Conservation (phyloP, 768 basidiomycete genomes). For the Rhodotorula kratochvilovae region DNA sequence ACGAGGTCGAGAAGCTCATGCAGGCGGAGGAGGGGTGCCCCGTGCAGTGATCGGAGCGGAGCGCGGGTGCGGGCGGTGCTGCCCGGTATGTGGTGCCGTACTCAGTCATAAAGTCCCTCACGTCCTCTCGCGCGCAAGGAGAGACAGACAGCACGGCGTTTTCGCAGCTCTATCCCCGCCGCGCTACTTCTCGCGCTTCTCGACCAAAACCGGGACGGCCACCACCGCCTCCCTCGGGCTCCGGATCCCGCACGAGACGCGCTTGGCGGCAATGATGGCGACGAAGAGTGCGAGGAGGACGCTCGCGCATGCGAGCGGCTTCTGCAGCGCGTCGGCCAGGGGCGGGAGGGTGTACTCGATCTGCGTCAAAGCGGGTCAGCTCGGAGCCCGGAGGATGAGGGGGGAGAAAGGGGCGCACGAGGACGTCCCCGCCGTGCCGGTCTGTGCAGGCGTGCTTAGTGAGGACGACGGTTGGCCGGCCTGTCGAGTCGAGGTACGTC, state of each 20-base stretch:
- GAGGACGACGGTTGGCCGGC: conserved; percentile 73
- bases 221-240: not conserved
- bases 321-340: conserved; percentile 62
- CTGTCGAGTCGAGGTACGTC: conserved; percentile 86
- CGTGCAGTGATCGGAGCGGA: not conserved
- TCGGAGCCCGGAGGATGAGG: too few species aligned
- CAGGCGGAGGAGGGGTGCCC: not conserved
- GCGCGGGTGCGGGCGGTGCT: too few species aligned
- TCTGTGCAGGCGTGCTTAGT: conserved; percentile 70
- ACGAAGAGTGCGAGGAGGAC: conserved; percentile 67
- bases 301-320: conserved; percentile 70
- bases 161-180: too few species aligned
- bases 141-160: too few species aligned
- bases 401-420: conserved; percentile 57
- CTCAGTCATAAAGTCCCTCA: too few species aligned
- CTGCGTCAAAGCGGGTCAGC: too few species aligned
- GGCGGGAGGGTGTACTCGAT: conserved; percentile 80
- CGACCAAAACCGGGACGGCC: too few species aligned
- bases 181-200: too few species aligned
- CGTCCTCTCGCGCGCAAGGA: too few species aligned
- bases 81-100: too few species aligned
- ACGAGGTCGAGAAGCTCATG: not conserved
- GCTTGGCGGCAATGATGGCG: conserved; percentile 52
- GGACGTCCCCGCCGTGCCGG: conserved; percentile 71
- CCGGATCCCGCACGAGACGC: conserved; percentile 57